Evolutionary conservation across 768 basidiomycete species (phyloP).

Genomic region (Phanerodontia chrysosporium): DNA sequence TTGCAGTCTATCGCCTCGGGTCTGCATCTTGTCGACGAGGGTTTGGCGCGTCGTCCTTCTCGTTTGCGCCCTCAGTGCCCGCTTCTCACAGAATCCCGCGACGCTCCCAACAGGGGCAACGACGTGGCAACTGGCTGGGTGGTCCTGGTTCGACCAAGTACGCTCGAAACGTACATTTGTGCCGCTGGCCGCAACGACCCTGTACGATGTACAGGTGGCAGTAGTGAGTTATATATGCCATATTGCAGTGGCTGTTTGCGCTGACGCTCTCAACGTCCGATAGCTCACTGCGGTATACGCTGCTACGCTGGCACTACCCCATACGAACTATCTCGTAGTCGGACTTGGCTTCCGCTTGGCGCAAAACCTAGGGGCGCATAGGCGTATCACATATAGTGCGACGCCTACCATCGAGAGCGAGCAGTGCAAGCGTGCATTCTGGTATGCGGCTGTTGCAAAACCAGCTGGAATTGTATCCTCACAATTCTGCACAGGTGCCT

Average conservation of each 20-base stretch:
- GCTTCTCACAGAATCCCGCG: slow-evolving; percentile 40
- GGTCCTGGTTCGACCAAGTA: slow-evolving; percentile 49
- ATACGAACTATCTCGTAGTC: slow-evolving; percentile 15
- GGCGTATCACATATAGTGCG: slow-evolving; percentile 49
- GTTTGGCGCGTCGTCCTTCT: slow-evolving; percentile 38
- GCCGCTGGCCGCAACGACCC: slow-evolving; percentile 39
- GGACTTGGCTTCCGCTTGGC: slow-evolving; percentile 44
- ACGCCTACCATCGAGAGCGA: slow-evolving; percentile 54
- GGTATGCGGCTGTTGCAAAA: slow-evolving; percentile 33
- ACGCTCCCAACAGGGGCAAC: slow-evolving; percentile 22
- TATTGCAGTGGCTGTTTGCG: too few relatives aligned
- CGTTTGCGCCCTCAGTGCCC: slow-evolving; percentile 38
- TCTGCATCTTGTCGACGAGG: slow-evolving; percentile 29
- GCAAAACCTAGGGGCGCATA: slow-evolving; percentile 73
- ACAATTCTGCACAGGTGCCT: slow-evolving; percentile 38
- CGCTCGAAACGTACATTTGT: slow-evolving; percentile 48
- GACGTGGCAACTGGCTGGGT: slow-evolving; percentile 17
- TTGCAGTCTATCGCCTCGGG: slow-evolving; percentile 23
- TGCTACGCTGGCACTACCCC: slow-evolving; percentile 1
- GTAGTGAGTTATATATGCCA: too few relatives aligned
- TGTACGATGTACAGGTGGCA: slow-evolving; percentile 67
- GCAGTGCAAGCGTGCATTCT: slow-evolving; percentile 79
- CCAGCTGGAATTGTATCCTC: background rate
- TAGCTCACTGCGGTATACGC: slow-evolving; percentile 1
- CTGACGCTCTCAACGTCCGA: too few relatives aligned